These are phyloP conservation scores for Starmerella stellata DNA, from an alignment of 805 yeast genomes.

Conservation along the genomic window DNA sequence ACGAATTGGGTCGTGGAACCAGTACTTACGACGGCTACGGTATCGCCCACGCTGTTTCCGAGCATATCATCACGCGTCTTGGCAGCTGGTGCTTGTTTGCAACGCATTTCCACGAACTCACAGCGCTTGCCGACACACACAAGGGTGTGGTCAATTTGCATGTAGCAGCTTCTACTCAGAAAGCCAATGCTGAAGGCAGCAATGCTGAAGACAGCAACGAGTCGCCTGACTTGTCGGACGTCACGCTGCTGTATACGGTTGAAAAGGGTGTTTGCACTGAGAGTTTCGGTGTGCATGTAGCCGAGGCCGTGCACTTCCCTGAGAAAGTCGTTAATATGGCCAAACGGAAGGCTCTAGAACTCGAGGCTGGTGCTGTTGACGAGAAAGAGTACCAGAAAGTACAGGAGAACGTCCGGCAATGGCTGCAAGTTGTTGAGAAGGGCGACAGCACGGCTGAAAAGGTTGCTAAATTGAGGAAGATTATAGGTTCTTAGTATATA, in stretches of 20 bases:
- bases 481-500: too few relatives aligned
- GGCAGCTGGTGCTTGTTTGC: constrained; percentile 79
- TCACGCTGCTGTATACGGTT: constrained; percentile 80
- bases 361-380: constrained; percentile 42
- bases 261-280: constrained; percentile 91
- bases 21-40: constrained; percentile 95
- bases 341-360: constrained; percentile 75
- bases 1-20: constrained; percentile 92
- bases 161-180: constrained; percentile 84
- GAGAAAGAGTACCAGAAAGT: constrained; percentile 34
- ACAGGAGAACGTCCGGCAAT: constrained; percentile 29
- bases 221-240: too few relatives aligned
- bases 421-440: constrained; percentile 19
- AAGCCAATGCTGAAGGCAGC: too few relatives aligned
- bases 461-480: constrained; percentile 6
- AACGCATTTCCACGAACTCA: constrained; percentile 92
- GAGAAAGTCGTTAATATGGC: constrained; percentile 84
- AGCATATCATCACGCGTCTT: constrained; percentile 52
- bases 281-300: constrained; percentile 95
- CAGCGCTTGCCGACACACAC: constrained; percentile 48
- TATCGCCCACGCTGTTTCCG: constrained; percentile 90
- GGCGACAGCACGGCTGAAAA: constrained; percentile 8
- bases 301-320: constrained; percentile 89
- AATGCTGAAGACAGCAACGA: constrained; percentile 19
- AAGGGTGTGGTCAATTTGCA: constrained; percentile 61